Base-by-base conservation (phyloP, 768 basidiomycete genomes). In the Inosperma sp. region DNA sequence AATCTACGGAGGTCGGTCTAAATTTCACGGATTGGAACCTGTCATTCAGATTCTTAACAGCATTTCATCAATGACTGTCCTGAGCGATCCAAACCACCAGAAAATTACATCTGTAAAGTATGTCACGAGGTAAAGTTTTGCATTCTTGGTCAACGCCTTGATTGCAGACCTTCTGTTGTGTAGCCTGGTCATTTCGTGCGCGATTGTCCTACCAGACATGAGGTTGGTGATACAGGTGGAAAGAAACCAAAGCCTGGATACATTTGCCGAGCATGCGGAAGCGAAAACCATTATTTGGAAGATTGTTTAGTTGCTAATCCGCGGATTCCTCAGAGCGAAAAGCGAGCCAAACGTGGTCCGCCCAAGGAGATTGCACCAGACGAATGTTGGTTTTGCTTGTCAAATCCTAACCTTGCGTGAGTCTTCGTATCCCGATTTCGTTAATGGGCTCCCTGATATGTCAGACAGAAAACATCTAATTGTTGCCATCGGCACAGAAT, bases 341-440 rank as follows among this genome's bases (percentile, higher is more conserved):
- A 69, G 53, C 68, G 71, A 56, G 73, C 76, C 54, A 73, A 67
- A 59, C 78, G 75, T 40, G 80, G 72, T 25, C 85, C 78, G 25
- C 79, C 72, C 34, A 93, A 82, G 68, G 91, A 93, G 64, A 90
- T 94, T 48, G 80, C 75, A 51, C 87, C 92, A 57, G 88, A 88
- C 49, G 89, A 93, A 65, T 97, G 95, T 68, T 98, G 95, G 95
- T 98, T 99, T 72, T 99, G 96, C 66, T 68, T 99, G 47, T 94
- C 92, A 34, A 97, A 97, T 63, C 94, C 95, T 1, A 84, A 82
- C 58, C 74, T 98, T 31, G 86, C 90, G 84, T 91, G 62, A 4
- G 46, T 48, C 29, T 26, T 2, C 30, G 8, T 21, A 42, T 30
- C 12, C n/a, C n/a, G 7, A 17, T 25, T 46, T 48, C 23, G 0